Evolutionary conservation across 805 yeast genomes (phyloP).

Genomic region (Nakazawaea molendinolei): DNA sequence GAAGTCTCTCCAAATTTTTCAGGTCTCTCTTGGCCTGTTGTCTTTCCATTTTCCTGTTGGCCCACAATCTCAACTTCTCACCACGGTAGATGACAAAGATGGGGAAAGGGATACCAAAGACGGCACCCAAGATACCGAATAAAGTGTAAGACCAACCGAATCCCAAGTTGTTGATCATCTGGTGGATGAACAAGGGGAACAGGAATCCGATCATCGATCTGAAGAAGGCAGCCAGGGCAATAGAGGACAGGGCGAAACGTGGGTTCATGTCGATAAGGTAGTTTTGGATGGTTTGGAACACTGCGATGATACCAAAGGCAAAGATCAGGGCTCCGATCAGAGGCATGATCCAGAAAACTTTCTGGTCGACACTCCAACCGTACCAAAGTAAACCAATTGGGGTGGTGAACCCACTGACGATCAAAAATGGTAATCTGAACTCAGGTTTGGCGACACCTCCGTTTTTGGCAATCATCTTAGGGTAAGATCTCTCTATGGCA

Average conservation of each 20-base stretch:
- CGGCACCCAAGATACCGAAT: conserved; percentile 50
- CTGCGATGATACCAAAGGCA: conserved; percentile 52
- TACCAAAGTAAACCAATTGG: conserved; percentile 62
- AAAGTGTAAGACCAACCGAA: conserved; percentile 70
- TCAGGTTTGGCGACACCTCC: conserved; percentile 57
- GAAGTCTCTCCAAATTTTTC: conserved; percentile 30
- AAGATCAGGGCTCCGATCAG: conserved; percentile 53
- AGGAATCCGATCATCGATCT: conserved; percentile 63
- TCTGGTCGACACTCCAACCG: conserved; percentile 62
- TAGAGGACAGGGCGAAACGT: conserved; percentile 59
- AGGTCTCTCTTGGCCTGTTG: conserved; percentile 41
- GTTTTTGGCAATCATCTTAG: conserved; percentile 30
- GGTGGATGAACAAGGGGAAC: conserved; percentile 59
- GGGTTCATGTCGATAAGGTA: conserved; percentile 70
- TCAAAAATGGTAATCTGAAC: conserved; percentile 45
- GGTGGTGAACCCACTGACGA: conserved; percentile 42
- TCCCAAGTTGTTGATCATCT: conserved; percentile 48
- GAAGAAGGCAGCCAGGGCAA: conserved; percentile 62
- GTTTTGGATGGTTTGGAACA: conserved; percentile 62
- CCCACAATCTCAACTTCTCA: conserved; percentile 51
- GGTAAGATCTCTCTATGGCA: conserved; percentile 34
- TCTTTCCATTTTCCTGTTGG: conserved; percentile 41
- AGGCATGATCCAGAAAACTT: conserved; percentile 58
- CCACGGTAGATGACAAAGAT: conserved; percentile 50
- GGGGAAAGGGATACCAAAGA: conserved; percentile 65